phyloP scores from a whole-genome alignment of 306 rosid genomes.

The Cicer pinnatifidum region DNA sequence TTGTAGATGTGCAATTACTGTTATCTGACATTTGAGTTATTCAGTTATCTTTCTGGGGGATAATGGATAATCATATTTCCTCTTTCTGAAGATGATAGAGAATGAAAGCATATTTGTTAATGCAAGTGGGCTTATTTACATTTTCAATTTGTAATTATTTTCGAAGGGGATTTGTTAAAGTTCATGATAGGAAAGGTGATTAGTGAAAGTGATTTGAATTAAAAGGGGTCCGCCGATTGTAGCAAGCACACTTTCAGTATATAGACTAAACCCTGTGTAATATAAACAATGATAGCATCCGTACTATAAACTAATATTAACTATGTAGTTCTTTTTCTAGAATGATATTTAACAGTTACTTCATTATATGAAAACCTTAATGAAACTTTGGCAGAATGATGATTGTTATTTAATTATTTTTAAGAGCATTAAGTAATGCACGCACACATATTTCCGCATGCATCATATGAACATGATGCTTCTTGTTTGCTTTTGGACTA shows the following conservation, averaged over 20 bases:
- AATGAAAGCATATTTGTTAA: constrained; percentile 17
- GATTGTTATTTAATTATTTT: constrained; percentile 32
- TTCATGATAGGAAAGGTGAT: constrained; percentile 31
- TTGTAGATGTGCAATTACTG: constrained; percentile 1
- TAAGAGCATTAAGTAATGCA: background rate
- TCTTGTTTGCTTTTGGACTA: constrained; percentile 18
- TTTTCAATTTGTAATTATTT: constrained; percentile 15
- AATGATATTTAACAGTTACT: constrained; percentile 6
- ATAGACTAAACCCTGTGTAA: constrained; percentile 10
- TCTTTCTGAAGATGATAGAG: background rate
- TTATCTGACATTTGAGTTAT: background rate
- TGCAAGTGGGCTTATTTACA: constrained; percentile 17
- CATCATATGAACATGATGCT: constrained; percentile 13
- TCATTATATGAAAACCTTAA: constrained; percentile 17
- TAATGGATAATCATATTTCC: background rate
- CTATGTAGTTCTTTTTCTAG: constrained; percentile 21
- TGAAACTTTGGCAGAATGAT: constrained; percentile 28
- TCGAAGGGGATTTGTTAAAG: background rate
- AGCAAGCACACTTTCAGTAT: background rate
- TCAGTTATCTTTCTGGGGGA: background rate
- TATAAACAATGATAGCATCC: background rate
- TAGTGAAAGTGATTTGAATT: constrained; percentile 26
- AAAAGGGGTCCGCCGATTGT: constrained; percentile 17
- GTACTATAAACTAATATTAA: constrained; percentile 4
- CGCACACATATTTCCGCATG: constrained; percentile 3